phyloP scores from a whole-genome alignment of 495 filamentous ascomycete genomes.

The Zalerion maritima region DNA sequence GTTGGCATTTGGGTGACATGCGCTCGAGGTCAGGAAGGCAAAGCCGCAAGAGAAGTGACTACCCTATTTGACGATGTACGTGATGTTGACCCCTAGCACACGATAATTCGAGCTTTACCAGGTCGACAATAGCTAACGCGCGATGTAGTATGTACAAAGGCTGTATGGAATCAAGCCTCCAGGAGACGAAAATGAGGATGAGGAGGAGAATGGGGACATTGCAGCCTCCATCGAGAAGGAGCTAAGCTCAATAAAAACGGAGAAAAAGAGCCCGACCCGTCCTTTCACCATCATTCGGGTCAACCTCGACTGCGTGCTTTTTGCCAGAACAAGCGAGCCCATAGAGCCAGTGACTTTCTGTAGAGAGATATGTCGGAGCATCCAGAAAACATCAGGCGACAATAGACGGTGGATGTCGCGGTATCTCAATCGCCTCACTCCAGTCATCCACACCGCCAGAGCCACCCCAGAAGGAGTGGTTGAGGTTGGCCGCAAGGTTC shows the following conservation, averaged over 20 bases:
- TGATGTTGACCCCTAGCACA: conserved; percentile 1
- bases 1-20: conserved; percentile 83
- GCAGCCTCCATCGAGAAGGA: conserved; percentile 73
- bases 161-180: conserved; percentile 37
- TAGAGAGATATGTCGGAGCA: conserved; percentile 57
- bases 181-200: conserved; percentile 20
- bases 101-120: neutral
- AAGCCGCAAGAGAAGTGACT: conserved; percentile 56
- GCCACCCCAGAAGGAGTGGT: conserved; percentile 63
- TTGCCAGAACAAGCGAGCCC: conserved; percentile 49
- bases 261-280: conserved; percentile 25
- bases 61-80: conserved; percentile 63
- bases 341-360: conserved; percentile 74
- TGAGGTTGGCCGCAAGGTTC: conserved; percentile 53
- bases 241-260: conserved; percentile 47
- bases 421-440: conserved; percentile 75
- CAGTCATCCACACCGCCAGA: conserved; percentile 59
- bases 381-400: conserved; percentile 27
- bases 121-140: conserved; percentile 2
- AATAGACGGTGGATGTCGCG: conserved; percentile 46
- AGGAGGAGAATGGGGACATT: conserved; percentile 47
- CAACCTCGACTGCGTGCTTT: conserved; percentile 63
- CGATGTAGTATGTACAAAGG: conserved; percentile 37
- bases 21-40: conserved; percentile 62
- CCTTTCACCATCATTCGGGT: conserved; percentile 51